Percentiles rank a stretch among this genome's conserved stretches.
Evolutionary conservation across 345 rosid genomes (phyloP).

Genomic region (Boechera stricta): DNA sequence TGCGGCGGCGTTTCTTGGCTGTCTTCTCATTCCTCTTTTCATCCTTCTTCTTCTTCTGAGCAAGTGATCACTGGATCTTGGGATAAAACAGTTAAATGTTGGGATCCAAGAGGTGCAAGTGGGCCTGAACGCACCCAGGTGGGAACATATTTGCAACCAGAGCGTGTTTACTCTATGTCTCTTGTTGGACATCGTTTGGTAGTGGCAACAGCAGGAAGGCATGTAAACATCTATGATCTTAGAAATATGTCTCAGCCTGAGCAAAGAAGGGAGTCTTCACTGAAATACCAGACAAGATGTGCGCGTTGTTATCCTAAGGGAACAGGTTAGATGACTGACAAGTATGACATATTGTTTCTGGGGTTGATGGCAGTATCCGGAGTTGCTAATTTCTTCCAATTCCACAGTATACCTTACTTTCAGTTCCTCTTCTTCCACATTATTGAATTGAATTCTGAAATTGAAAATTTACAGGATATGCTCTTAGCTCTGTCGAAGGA

Average conservation of each 20-base stretch:
- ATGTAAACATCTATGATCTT: constrained; percentile 92
- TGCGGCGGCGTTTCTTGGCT: too few relatives aligned
- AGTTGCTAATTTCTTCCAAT: background rate
- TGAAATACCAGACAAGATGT: constrained; percentile 96
- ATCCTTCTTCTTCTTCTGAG: too few relatives aligned
- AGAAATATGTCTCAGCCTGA: constrained; percentile 99
- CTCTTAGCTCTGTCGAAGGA: constrained; percentile 99
- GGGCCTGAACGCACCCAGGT: constrained; percentile 94
- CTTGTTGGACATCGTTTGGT: constrained; percentile 94
- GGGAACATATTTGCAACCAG: constrained; percentile 91
- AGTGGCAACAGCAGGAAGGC: constrained; percentile 98
- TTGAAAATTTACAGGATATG: constrained; percentile 77
- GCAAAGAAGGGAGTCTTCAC: constrained; percentile 94
- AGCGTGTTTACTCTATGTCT: constrained; percentile 95
- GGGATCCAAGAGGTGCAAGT: constrained; percentile 99
- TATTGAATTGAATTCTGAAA: background rate
- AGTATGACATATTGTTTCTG: background rate
- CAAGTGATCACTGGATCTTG: constrained; percentile 98
- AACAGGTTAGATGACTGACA: constrained; percentile 61
- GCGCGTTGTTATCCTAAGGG: constrained; percentile 98
- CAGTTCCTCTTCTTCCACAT: background rate
- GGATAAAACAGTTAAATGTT: constrained; percentile 96
- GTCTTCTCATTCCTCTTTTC: too few relatives aligned
- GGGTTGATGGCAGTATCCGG: background rate
- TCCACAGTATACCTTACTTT: constrained; percentile 1